Conservation (phyloP, 2,329 filamentous ascomycete species). For the Exutisphaerella laricina region DNA sequence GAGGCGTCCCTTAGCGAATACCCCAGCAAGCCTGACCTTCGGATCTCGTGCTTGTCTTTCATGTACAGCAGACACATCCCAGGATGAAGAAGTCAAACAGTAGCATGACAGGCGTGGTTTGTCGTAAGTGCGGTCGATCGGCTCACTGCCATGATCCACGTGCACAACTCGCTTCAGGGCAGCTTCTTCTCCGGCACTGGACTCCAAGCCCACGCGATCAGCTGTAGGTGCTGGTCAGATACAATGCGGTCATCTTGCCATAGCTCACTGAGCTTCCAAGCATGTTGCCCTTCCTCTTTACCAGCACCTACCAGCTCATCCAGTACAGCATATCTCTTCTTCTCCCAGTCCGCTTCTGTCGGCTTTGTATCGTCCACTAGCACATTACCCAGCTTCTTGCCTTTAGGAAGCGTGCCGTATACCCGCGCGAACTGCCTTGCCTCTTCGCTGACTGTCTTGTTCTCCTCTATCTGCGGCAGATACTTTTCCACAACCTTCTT, state of each 20-base stretch:
- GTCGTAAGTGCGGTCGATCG: no score
- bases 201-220: slow-evolving; percentile 32
- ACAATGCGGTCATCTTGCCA: slow-evolving; percentile 22
- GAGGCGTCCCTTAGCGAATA: no score
- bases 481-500: slow-evolving; percentile 24
- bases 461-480: slow-evolving; percentile 18
- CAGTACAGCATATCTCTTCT: slow-evolving; percentile 23
- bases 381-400: slow-evolving; percentile 29
- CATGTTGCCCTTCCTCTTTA: slow-evolving; percentile 17
- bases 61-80: no score
- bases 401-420: slow-evolving; percentile 24
- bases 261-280: slow-evolving; percentile 21
- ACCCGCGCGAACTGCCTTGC: slow-evolving; percentile 24
- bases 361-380: slow-evolving; percentile 29
- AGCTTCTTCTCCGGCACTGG: slow-evolving; percentile 25
- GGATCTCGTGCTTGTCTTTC: no score
- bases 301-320: slow-evolving; percentile 21
- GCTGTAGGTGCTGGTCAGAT: slow-evolving; percentile 21
- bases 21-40: no score
- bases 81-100: no score
- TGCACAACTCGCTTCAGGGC: no score
- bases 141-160: no score
- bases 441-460: slow-evolving; percentile 9
- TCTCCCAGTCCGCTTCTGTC: slow-evolving; percentile 28
- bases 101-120: no score